Evolutionary conservation across 148 eudicot genomes (phyloP).

Genomic region (Agrostemma githago): DNA sequence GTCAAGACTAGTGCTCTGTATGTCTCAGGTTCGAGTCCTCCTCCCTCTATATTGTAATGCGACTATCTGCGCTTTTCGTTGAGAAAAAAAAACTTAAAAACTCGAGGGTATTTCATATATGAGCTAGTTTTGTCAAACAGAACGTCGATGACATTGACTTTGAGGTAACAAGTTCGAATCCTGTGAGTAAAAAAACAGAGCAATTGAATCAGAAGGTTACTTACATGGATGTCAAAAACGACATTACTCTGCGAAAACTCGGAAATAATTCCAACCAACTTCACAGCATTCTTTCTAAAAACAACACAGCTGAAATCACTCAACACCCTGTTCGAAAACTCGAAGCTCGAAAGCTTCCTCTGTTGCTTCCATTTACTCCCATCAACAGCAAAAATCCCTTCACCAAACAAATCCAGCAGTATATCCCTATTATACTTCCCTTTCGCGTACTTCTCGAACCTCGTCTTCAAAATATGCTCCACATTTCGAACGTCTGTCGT

Average conservation of each 20-base stretch:
- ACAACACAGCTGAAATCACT: conserved; percentile 70
- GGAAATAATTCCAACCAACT: conserved; percentile 36
- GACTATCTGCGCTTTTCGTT: no score
- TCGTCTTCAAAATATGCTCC: conserved; percentile 65
- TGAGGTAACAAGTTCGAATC: no score
- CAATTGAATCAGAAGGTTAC: background rate
- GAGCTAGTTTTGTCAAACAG: no score
- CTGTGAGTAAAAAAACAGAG: background rate
- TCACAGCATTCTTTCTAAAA: conserved; percentile 50
- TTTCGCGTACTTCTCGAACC: conserved; percentile 54
- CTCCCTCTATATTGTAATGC: no score
- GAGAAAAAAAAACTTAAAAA: no score
- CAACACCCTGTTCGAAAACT: conserved; percentile 66
- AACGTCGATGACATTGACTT: no score
- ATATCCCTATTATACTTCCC: conserved; percentile 37
- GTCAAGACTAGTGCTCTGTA: no score
- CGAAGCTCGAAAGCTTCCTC: conserved; percentile 65
- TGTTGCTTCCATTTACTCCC: conserved; percentile 64
- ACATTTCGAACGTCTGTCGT: conserved; percentile 58
- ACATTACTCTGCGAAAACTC: conserved; percentile 20
- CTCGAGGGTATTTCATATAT: no score
- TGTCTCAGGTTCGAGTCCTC: no score
- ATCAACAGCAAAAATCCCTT: conserved; percentile 68
- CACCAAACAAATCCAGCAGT: conserved; percentile 55
- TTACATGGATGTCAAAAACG: conserved; percentile 62